These are phyloP conservation scores for Eucalyptus cladocalyx DNA, from an alignment of 345 rosid genomes.

Conservation along the genomic window DNA sequence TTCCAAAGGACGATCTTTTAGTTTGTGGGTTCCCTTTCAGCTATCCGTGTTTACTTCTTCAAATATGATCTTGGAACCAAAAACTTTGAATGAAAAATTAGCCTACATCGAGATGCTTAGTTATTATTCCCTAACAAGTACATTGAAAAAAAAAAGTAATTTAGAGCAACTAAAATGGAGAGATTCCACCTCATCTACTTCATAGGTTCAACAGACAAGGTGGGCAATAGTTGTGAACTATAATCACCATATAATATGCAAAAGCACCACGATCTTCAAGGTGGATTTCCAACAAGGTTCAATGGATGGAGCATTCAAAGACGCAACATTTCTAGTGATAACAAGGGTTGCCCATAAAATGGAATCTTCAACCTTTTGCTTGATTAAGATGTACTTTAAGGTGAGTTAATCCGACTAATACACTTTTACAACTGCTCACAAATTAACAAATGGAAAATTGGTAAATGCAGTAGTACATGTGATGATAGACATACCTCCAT, in stretches of 20 bases:
- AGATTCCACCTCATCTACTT: not conserved
- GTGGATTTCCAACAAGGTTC: not conserved
- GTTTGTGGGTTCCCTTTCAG: not conserved
- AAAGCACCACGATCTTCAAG: not conserved
- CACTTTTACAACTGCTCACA: not conserved
- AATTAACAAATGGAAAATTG: not conserved
- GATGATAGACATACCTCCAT: slow-evolving; percentile 48
- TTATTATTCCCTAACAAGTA: not conserved
- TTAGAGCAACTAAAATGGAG: not conserved
- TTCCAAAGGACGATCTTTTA: not conserved
- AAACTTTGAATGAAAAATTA: not conserved
- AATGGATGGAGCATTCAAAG: not conserved
- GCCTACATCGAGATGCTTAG: not conserved
- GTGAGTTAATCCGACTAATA: not conserved
- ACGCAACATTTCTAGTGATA: not conserved
- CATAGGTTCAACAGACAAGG: not conserved
- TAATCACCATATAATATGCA: not conserved
- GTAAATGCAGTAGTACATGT: not conserved
- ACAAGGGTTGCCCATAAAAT: not conserved
- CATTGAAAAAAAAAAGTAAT: not conserved
- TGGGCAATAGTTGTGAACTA: not conserved
- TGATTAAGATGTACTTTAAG: not conserved
- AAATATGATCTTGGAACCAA: not conserved
- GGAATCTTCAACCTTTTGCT: not conserved
- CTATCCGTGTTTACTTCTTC: not conserved